phyloP scores from a whole-genome alignment of 208 protist genomes.

The Phytomonas sp. region DNA sequence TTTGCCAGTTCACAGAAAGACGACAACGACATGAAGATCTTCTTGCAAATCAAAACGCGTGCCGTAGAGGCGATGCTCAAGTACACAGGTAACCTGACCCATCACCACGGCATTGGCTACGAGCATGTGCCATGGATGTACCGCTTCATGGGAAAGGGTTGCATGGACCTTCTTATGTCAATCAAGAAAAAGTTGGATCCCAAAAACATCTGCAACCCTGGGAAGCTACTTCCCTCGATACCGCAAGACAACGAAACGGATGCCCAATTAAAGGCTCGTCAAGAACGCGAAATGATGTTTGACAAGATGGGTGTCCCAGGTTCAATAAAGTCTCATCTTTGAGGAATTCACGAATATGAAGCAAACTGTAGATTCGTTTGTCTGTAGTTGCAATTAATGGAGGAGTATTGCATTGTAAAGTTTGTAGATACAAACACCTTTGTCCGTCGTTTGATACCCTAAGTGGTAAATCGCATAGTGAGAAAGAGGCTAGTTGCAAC shows the following conservation, averaged over 20 bases:
- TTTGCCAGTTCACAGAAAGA: slow-evolving; percentile 78
- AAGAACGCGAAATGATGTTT: slow-evolving; percentile 80
- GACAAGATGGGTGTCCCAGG: slow-evolving; percentile 86
- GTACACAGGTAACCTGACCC: slow-evolving; percentile 78
- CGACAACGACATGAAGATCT: slow-evolving; percentile 86
- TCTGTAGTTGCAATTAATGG: neutral
- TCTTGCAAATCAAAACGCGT: slow-evolving; percentile 78
- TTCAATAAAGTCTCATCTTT: slow-evolving; percentile 38
- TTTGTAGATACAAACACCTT: neutral
- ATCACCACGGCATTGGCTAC: slow-evolving; percentile 91
- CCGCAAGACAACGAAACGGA: slow-evolving; percentile 31
- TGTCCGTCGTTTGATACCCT: neutral
- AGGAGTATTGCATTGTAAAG: neutral
- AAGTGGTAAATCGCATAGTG: neutral
- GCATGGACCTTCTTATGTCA: slow-evolving; percentile 55
- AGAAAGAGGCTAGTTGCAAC: neutral
- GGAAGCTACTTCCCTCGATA: slow-evolving; percentile 75
- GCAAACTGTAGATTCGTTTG: neutral
- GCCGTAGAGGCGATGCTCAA: slow-evolving; percentile 85
- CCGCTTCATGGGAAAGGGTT: slow-evolving; percentile 61
- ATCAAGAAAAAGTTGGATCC: slow-evolving; percentile 83
- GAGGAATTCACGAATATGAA: neutral
- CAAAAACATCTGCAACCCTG: slow-evolving; percentile 88
- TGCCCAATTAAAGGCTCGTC: slow-evolving; percentile 27
- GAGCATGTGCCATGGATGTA: slow-evolving; percentile 92